Evolutionary conservation across 148 eudicot genomes (phyloP), one percentile per base, ranked within the genome.

Genomic region (Tetragonia tetragonoides): DNA sequence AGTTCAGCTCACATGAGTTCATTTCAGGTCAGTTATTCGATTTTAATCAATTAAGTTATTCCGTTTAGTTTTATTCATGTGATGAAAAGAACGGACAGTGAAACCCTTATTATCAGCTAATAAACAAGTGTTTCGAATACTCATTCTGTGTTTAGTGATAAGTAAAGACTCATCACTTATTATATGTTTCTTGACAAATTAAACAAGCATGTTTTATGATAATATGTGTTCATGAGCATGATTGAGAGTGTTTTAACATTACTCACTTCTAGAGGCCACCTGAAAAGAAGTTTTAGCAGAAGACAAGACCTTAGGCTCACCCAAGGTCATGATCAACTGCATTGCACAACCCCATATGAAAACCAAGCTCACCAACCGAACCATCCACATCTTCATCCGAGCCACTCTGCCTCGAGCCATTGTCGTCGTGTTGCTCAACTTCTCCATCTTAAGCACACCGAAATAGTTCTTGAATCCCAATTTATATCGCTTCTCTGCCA

Each of bases 281-380:
- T 34, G 63, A 62, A 63, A 5, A 21, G 77, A 23, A 39, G 51
- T 54, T 12, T 70, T 71, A 24, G 40, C 51, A 39, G 77, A 75
- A 66, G 84, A 77, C 77, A 77, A n/a, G 75, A 53, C 20, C 63
- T 72, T 28, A 67, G 74, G 70, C 64, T 81, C 76, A 37, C 74
- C 74, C 49, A 83, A 47, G 23, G 80, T 67, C 70, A 74, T 28
- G 34, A 28, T 81, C 64, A 86, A 61, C 61, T 86, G 84, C 65
- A 78, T 73, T 10, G 67, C 51, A 79, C 86, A 86, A 72, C 79
- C 66, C 86, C 88, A 86, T 42, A 83, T 23, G 65, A 83, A 78
- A 20, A 83, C 74, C 68, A 78, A 61, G 56, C 75, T 77, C 75
- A 69, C 78, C 28, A 65, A 69, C 70, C 86, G 75, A 12, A 79